A percentile compares a stretch with the other conserved stretches of the same genome.
These are phyloP conservation scores for Solanum chiquidenum DNA, from an alignment of 257 asterid species.

Conservation along the genomic window DNA sequence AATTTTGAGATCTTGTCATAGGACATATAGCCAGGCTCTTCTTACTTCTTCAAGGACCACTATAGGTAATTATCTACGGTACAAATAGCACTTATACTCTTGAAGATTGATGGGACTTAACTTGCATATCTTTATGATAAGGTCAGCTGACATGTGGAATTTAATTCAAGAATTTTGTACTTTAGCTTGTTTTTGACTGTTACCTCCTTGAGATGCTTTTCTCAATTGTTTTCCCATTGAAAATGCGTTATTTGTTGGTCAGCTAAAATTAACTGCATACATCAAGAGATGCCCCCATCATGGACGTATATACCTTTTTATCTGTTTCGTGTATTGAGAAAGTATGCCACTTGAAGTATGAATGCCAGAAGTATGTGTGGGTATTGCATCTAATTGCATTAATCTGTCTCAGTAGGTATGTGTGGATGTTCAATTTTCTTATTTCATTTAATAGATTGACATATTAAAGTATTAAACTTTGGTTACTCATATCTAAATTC, in stretches of 20 bases:
- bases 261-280: background rate
- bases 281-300: background rate
- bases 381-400: background rate
- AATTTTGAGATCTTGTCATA: constrained; percentile 84
- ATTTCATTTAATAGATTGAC: background rate
- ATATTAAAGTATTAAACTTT: background rate
- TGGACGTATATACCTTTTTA: background rate
- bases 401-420: background rate
- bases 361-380: background rate
- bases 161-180: background rate
- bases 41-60: constrained; percentile 97
- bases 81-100: constrained; percentile 7
- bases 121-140: background rate
- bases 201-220: background rate
- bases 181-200: background rate
- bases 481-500: background rate
- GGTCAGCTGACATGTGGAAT: background rate
- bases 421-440: background rate
- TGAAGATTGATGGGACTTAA: background rate
- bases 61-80: constrained; percentile 42
- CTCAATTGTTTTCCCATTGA: background rate
- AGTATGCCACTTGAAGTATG: background rate
- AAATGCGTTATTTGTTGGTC: background rate
- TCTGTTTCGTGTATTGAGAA: background rate
- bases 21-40: constrained; percentile 81